A percentile compares a stretch with the other conserved stretches of the same genome.
These are phyloP conservation scores for Heterobasidion occidentale DNA, from an alignment of 1,284 basidiomycete genomes.

Conservation along the genomic window DNA sequence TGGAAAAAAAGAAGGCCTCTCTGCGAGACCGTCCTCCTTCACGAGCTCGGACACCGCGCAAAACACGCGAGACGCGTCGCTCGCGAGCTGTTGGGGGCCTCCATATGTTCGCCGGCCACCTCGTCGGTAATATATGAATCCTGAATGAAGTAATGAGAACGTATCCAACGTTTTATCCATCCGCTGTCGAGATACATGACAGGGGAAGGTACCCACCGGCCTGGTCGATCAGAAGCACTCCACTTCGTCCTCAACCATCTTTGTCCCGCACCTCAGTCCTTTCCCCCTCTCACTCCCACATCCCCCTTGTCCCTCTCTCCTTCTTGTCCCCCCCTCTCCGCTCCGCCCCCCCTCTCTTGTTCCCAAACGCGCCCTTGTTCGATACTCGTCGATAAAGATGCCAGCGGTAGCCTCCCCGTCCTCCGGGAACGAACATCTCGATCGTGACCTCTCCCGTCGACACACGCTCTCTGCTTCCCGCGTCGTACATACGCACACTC, in stretches of 20 bases:
- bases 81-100: too few species aligned
- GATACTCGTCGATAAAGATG: background rate
- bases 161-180: too few species aligned
- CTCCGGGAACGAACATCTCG: slow-evolving; percentile 1
- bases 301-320: slow-evolving; percentile 1
- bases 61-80: too few species aligned
- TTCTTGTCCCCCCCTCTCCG: background rate
- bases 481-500: background rate
- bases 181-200: too few species aligned
- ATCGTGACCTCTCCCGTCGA: background rate
- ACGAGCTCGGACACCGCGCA: too few species aligned
- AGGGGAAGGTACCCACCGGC: too few species aligned
- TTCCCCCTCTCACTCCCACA: background rate
- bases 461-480: background rate
- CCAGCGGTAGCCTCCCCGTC: slow-evolving; percentile 1
- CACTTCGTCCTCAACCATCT: background rate
- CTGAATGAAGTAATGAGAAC: too few species aligned
- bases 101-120: too few species aligned
- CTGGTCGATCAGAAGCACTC: background rate
- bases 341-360: background rate
- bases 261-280: background rate
- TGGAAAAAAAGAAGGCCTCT: too few species aligned
- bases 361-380: slow-evolving; percentile 1
- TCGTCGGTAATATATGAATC: too few species aligned
- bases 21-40: background rate